Percentiles rank a stretch among this genome's conserved stretches.
Conservation (phyloP, 345 rosid species). For the Schrenkiella parvula region DNA sequence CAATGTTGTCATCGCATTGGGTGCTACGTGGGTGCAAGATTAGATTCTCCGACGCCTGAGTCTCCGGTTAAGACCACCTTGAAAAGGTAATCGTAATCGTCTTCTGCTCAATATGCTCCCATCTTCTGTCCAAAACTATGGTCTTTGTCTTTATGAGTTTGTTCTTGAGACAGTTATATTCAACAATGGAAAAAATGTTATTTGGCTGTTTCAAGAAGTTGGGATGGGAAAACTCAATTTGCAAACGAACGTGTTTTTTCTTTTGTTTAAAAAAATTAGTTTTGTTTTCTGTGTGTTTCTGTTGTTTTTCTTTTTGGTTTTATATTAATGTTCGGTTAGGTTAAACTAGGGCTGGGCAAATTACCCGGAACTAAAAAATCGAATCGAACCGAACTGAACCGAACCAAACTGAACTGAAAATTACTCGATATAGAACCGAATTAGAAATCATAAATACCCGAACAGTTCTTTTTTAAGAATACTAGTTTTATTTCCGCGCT, state of each 20-base stretch:
- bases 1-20: conserved; percentile 72
- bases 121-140: conserved; percentile 18
- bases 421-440: no score
- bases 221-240: conserved; percentile 7
- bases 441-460: no score
- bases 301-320: no score
- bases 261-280: not conserved
- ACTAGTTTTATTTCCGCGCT: no score
- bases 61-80: conserved; percentile 90
- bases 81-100: conserved; percentile 70
- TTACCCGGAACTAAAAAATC: no score
- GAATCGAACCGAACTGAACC: no score
- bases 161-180: not conserved
- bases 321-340: no score
- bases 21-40: conserved; percentile 73
- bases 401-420: no score
- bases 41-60: conserved; percentile 88
- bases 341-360: no score
- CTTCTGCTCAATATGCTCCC: conserved; percentile 65
- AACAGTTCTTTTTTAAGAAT: no score
- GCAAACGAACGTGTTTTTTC: not conserved
- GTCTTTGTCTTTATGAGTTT: conserved; percentile 7
- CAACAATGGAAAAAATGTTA: not conserved
- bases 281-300: conserved; percentile 3
- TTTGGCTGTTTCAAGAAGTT: conserved; percentile 21